Conservation (phyloP, 257 asterid species). For the Striga asiatica region DNA sequence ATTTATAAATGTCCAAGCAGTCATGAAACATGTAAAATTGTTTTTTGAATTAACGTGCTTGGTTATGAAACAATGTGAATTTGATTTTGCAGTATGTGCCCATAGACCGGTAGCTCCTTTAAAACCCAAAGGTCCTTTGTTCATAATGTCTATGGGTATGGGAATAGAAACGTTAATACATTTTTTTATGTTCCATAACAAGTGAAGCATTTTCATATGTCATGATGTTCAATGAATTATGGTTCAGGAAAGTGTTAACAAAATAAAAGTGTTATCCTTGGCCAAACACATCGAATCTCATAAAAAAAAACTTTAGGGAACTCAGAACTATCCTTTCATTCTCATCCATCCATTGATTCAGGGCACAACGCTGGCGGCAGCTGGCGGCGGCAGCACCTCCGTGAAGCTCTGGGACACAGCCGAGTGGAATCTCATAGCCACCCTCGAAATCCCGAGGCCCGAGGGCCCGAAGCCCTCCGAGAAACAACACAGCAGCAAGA, state of each 20-base stretch:
- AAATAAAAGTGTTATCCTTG: no score
- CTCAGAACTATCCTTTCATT: neutral
- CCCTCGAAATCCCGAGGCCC: conserved; percentile 77
- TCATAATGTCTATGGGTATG: neutral
- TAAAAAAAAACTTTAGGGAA: no score
- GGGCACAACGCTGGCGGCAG: conserved; percentile 93
- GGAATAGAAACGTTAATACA: neutral
- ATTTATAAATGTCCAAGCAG: neutral
- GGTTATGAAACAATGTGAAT: neutral
- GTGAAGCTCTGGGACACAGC: conserved; percentile 91
- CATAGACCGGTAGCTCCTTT: neutral
- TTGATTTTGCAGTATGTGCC: neutral
- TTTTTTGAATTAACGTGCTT: neutral
- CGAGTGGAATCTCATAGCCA: conserved; percentile 56
- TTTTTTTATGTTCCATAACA: neutral
- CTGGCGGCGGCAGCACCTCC: conserved; percentile 97
- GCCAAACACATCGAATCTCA: no score
- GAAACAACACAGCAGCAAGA: conserved; percentile 63
- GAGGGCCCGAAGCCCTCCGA: conserved; percentile 67
- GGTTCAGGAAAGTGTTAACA: no score
- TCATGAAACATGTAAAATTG: no score
- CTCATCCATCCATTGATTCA: conserved; percentile 14
- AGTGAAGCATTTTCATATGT: neutral
- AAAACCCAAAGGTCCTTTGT: neutral
- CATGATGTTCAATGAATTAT: neutral